Evolutionary conservation across 768 basidiomycete species (phyloP).

Genomic region (Boletus vinaceobasis): DNA sequence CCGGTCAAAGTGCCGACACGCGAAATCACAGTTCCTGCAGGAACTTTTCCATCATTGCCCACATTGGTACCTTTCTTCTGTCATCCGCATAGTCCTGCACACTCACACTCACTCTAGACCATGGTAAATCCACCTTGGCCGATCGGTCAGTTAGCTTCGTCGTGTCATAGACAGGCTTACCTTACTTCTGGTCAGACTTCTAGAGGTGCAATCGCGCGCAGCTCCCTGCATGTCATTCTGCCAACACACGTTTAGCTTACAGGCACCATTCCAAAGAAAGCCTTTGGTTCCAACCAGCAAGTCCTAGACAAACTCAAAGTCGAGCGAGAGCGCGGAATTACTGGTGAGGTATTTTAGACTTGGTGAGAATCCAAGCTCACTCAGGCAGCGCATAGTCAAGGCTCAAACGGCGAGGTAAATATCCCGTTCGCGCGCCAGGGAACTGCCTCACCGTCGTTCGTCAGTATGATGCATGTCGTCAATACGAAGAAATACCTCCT

Average conservation of each 20-base stretch:
- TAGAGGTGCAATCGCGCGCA: slow-evolving; percentile 52
- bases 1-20: neutral
- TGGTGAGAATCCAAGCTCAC: neutral
- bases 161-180: neutral
- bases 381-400: slow-evolving; percentile 57
- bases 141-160: slow-evolving; percentile 55
- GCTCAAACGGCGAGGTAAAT: slow-evolving; percentile 89
- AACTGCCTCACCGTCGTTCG: slow-evolving; percentile 7
- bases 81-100: neutral
- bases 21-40: slow-evolving; percentile 32
- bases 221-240: neutral
- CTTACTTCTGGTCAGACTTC: slow-evolving; percentile 44
- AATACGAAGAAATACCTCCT: slow-evolving; percentile 64
- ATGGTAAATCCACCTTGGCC: slow-evolving; percentile 93
- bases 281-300: slow-evolving; percentile 71
- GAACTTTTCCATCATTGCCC: slow-evolving; percentile 96
- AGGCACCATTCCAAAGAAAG: slow-evolving; percentile 72
- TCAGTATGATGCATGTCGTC: slow-evolving; percentile 74
- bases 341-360: slow-evolving; percentile 45
- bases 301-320: slow-evolving; percentile 94
- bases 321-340: slow-evolving; percentile 94
- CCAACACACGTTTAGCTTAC: slow-evolving; percentile 59
- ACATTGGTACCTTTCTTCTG: slow-evolving; percentile 60
- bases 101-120: slow-evolving; percentile 49
- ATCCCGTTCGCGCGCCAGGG: neutral